A percentile compares a stretch with the other conserved stretches of the same genome.
These are phyloP conservation scores for Nothomitra cinnamomea DNA, from an alignment of 2,329 filamentous ascomycete genomes.

Conservation along the genomic window DNA sequence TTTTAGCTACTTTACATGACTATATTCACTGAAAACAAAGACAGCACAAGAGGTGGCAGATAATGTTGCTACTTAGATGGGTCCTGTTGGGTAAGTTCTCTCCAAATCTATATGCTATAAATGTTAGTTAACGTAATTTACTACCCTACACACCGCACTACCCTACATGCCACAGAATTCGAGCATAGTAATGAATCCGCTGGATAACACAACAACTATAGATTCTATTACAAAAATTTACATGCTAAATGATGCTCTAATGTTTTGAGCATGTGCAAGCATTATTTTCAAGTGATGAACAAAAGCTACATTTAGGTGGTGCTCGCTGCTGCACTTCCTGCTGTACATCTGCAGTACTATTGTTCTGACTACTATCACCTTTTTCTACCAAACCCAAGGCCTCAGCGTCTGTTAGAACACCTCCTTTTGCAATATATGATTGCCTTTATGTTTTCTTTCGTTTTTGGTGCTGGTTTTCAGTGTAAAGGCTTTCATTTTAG, in stretches of 20 bases:
- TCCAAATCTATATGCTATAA: too few relatives aligned
- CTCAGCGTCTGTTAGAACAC: too few relatives aligned
- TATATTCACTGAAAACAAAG: too few relatives aligned
- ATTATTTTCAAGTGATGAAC: not conserved
- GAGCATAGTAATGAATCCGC: not conserved
- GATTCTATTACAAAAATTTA: not conserved
- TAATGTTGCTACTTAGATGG: too few relatives aligned
- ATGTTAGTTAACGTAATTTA: not conserved
- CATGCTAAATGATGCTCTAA: not conserved
- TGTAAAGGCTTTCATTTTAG: not conserved
- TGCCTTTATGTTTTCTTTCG: not conserved
- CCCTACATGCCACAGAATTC: not conserved
- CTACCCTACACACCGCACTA: not conserved
- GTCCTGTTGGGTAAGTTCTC: too few relatives aligned
- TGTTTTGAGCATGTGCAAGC: not conserved
- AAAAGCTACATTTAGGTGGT: not conserved
- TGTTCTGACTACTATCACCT: not conserved
- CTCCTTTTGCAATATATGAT: too few relatives aligned
- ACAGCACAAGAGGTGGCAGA: too few relatives aligned
- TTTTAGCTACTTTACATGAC: too few relatives aligned
- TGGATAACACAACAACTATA: not conserved
- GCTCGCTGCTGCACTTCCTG: not conserved
- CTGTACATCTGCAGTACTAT: not conserved
- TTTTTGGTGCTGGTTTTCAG: not conserved
- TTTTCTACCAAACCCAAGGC: too few relatives aligned